These are phyloP conservation scores for Linum trigynum DNA, from an alignment of 345 rosid genomes.

Conservation along the genomic window DNA sequence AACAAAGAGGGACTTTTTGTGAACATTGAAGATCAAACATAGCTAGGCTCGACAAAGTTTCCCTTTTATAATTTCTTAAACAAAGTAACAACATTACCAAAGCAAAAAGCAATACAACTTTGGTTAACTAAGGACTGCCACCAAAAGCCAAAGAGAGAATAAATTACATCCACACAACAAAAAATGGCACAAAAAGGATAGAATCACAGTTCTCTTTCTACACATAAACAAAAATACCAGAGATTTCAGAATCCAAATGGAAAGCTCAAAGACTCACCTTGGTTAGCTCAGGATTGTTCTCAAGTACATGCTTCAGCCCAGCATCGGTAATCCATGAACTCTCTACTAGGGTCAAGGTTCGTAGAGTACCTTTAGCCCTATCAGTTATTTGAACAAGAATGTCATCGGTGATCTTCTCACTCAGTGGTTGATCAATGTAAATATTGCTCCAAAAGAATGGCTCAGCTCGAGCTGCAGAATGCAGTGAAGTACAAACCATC, in stretches of 20 bases:
- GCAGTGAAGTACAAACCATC: slow-evolving; percentile 58
- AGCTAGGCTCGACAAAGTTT: no score
- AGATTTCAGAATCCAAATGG: no score
- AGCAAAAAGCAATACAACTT: no score
- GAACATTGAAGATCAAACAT: no score
- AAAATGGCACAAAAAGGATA: neutral
- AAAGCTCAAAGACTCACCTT: slow-evolving; percentile 38
- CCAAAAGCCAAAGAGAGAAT: neutral
- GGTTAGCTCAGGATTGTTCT: slow-evolving; percentile 49
- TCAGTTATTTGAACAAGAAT: slow-evolving; percentile 50
- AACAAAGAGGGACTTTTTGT: no score
- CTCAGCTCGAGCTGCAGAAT: slow-evolving; percentile 43
- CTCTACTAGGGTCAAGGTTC: slow-evolving; percentile 67
- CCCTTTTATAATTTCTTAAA: no score
- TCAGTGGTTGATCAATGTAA: slow-evolving; percentile 70
- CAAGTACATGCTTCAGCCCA: slow-evolving; percentile 50
- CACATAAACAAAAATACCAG: neutral
- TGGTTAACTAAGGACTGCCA: neutral
- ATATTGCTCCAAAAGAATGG: slow-evolving; percentile 64
- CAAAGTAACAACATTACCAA: no score
- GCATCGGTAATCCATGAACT: slow-evolving; percentile 70
- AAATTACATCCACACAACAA: neutral
- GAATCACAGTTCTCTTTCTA: neutral
- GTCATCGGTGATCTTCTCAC: slow-evolving; percentile 82
- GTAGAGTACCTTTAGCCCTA: slow-evolving; percentile 73